phyloP scores from a whole-genome alignment of 2,329 filamentous ascomycete species.

The Apiospora rasikravindrae region DNA sequence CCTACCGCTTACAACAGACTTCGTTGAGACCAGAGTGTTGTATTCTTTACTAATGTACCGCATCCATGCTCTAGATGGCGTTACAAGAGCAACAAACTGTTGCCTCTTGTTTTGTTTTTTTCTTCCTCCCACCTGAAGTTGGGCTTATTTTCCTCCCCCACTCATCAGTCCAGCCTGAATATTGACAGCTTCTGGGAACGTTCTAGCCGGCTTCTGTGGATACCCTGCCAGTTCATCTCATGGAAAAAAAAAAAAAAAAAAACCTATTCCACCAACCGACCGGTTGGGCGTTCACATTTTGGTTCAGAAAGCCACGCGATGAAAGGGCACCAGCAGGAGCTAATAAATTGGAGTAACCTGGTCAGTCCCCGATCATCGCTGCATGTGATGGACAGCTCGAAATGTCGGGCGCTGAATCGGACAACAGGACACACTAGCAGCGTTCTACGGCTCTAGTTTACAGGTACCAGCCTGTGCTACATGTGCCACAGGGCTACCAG shows the following conservation, averaged over 20 bases:
- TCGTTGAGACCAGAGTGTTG: too few species aligned
- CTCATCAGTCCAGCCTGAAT: neutral
- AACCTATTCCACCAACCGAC: neutral
- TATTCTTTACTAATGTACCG: too few species aligned
- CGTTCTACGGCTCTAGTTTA: neutral
- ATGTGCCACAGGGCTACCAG: neutral
- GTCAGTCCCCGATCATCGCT: neutral
- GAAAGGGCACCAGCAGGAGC: conserved; percentile 1
- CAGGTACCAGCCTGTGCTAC: neutral
- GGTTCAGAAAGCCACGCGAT: conserved; percentile 7
- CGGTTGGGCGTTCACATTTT: neutral
- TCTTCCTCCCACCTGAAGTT: neutral
- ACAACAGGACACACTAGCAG: neutral
- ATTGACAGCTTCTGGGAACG: neutral
- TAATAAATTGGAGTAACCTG: conserved; percentile 1
- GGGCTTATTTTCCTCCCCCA: neutral
- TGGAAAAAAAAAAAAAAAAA: too few species aligned
- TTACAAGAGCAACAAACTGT: neutral
- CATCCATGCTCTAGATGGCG: neutral
- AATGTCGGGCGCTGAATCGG: neutral
- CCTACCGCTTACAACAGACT: too few species aligned
- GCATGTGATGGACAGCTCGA: neutral
- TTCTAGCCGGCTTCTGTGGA: conserved; percentile 15
- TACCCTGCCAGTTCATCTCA: neutral
- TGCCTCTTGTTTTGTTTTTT: neutral